Base-by-base conservation (phyloP, 148 eudicot genomes). In the Chenopodium formosanum region DNA sequence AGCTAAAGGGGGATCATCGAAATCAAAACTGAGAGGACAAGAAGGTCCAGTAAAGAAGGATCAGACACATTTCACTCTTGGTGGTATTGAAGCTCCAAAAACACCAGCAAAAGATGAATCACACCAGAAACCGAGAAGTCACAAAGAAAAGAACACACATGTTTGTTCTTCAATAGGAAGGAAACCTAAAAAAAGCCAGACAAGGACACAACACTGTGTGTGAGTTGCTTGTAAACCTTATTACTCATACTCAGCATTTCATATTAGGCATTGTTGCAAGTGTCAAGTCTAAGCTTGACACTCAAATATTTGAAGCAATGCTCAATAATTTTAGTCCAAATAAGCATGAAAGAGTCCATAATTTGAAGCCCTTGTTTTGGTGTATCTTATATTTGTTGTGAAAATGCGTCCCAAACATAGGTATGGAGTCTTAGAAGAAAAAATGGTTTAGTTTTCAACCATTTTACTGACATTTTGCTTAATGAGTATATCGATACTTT, bases 141-240 rank as follows among this genome's bases (percentile, higher is more conserved):
- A 27, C 29, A 66, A 23, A 66, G 40, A 63, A n/a, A 31, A 62
- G 66, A 5, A 23, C 60, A 50, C 23, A 12, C 40, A 73, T 34
- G 37, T 29, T 68, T 34, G 37, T 78, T 52, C 81, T 52, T 58
- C 19, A 34, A 48, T 14, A 16, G 74, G 65, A 66, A 74, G 70
- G 44, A 46, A 4, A 71, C 60, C 71, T 3, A 29, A 23, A 2
- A 62, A 9, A 27, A 79, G 37, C 44, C 50, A 3, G 37, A 68
- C 80, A n/a, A 80, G 80, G 83, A 84, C 86, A 44, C 72, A 75
- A 20, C 83, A 84, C 70, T 70, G 3, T 16, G 63, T 84, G 86
- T 84, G 60, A 84, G 86, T 75, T 80, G 27, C 14, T 13, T 25
- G 13, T 40, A 27, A 27, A 27, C 29, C 29, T 27, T 27, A 27